A percentile compares a stretch with the other conserved stretches of the same genome.
phyloP scores from a whole-genome alignment of 805 yeast species.

The Candida schatavii region DNA sequence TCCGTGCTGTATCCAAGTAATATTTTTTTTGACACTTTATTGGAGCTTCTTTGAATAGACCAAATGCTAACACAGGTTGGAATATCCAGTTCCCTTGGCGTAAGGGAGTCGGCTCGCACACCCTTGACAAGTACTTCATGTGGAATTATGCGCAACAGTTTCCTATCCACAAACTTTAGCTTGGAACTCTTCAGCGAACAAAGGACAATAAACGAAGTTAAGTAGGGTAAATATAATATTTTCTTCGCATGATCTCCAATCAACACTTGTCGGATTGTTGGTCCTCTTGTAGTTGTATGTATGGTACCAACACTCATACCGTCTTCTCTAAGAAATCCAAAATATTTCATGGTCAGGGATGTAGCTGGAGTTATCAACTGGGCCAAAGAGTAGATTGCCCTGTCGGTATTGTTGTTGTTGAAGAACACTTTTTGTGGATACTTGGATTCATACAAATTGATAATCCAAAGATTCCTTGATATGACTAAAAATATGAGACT shows the following conservation, averaged over 20 bases:
- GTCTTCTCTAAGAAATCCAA: constrained; percentile 28
- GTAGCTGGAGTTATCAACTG: constrained; percentile 6
- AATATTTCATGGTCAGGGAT: neutral
- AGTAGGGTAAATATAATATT: constrained; percentile 26
- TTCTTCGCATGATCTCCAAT: constrained; percentile 33
- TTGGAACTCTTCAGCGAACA: constrained; percentile 29
- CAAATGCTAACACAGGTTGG: constrained; percentile 34
- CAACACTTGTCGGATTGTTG: constrained; percentile 26
- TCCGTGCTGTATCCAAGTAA: constrained; percentile 25
- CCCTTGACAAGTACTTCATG: constrained; percentile 19
- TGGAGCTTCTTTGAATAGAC: constrained; percentile 28
- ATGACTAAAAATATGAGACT: constrained; percentile 19
- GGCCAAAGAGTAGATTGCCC: constrained; percentile 17
- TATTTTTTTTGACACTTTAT: constrained; percentile 30
- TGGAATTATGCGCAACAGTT: constrained; percentile 19
- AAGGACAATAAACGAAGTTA: constrained; percentile 27
- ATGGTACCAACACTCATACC: constrained; percentile 31
- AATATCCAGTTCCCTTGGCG: constrained; percentile 22
- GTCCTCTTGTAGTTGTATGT: constrained; percentile 16
- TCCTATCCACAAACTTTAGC: constrained; percentile 34
- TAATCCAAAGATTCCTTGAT: constrained; percentile 31
- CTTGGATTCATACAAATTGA: constrained; percentile 24
- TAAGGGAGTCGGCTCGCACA: constrained; percentile 13
- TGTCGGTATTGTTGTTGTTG: constrained; percentile 35
- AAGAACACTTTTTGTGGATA: constrained; percentile 31